Evolutionary conservation across 345 rosid species (phyloP).

Genomic region (Gossypium turneri): DNA sequence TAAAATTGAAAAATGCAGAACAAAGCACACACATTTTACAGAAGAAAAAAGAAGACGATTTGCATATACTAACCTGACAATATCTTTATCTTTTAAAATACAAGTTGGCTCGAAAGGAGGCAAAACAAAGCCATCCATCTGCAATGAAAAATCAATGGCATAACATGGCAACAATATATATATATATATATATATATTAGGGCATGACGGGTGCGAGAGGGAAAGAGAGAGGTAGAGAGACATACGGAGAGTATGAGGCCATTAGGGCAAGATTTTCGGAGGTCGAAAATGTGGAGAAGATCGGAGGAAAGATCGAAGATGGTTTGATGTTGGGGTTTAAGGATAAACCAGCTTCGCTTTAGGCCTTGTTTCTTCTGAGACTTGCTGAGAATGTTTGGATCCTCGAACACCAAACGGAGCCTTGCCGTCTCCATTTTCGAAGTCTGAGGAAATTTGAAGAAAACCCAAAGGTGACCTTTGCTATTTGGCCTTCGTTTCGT

Average conservation of each 20-base stretch:
- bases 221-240: constrained; percentile 1
- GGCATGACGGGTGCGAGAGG: constrained; percentile 5
- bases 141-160: constrained; percentile 26
- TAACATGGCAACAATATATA: not conserved
- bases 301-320: constrained; percentile 64
- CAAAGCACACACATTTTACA: not conserved
- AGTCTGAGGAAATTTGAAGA: not conserved
- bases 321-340: constrained; percentile 62
- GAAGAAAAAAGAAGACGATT: not conserved
- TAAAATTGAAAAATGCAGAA: not conserved
- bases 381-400: constrained; percentile 44
- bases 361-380: constrained; percentile 55
- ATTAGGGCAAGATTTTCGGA: constrained; percentile 55
- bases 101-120: constrained; percentile 79
- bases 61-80: constrained; percentile 51
- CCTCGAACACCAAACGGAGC: constrained; percentile 62
- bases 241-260: constrained; percentile 74
- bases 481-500: not conserved
- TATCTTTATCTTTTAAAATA: constrained; percentile 73
- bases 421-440: constrained; percentile 35
- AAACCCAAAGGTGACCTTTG: not conserved
- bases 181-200: not conserved
- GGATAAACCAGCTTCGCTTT: constrained; percentile 71
- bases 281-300: constrained; percentile 50
- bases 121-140: constrained; percentile 93